A percentile compares a stretch with the other conserved stretches of the same genome.
These are phyloP conservation scores for Neoscytalidium dimidiatum DNA, from an alignment of 2,329 filamentous ascomycete species.

Conservation along the genomic window DNA sequence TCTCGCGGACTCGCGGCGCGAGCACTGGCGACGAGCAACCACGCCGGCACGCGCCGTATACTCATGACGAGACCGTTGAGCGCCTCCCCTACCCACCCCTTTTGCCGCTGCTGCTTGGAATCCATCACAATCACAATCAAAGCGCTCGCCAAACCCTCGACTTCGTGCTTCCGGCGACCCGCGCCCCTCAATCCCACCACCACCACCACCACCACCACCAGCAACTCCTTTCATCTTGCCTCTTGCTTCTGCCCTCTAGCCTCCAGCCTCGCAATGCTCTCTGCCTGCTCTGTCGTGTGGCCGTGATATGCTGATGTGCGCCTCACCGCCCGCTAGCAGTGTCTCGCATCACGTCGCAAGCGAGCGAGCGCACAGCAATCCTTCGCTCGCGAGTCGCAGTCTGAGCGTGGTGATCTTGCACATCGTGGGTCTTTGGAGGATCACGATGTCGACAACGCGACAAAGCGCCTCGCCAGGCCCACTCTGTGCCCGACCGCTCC, in stretches of 20 bases:
- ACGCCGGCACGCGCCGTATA: not conserved
- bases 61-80: slow-evolving; percentile 3
- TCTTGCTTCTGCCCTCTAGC: too few species aligned
- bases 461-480: slow-evolving; percentile 14
- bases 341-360: slow-evolving; percentile 12
- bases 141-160: not conserved
- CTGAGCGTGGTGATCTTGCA: slow-evolving; percentile 15
- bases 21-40: not conserved
- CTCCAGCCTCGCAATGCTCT: not conserved
- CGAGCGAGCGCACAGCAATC: slow-evolving; percentile 13
- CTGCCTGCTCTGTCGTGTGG: not conserved
- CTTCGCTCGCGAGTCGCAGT: slow-evolving; percentile 3
- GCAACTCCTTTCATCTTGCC: not conserved
- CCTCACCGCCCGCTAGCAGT: slow-evolving; percentile 12
- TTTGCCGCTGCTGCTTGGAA: slow-evolving; percentile 1
- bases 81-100: slow-evolving; percentile 7
- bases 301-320: not conserved
- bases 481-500: slow-evolving; percentile 13
- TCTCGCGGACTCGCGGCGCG: not conserved
- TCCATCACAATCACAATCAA: slow-evolving; percentile 8
- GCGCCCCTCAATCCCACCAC: slow-evolving; percentile 14
- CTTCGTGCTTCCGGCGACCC: not conserved
- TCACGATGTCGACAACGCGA: slow-evolving; percentile 15
- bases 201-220: too few species aligned
- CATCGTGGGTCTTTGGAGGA: slow-evolving; percentile 16